phyloP scores from a whole-genome alignment of 768 basidiomycete species.

The Gelatoporia subvermispora region DNA sequence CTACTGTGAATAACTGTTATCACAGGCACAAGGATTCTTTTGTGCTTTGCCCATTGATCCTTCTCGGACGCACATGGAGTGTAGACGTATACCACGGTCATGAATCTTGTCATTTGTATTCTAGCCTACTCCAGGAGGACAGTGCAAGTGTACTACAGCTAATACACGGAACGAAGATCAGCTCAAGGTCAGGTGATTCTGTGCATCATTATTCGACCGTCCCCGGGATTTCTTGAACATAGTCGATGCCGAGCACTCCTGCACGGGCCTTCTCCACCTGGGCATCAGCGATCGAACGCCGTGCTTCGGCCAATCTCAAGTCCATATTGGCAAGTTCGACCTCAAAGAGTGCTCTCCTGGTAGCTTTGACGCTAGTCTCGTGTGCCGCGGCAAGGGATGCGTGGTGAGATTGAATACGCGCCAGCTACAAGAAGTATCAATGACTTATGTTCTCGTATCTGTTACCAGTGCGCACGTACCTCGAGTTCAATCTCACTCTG shows the following conservation, averaged over 20 bases:
- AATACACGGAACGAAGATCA: too few species aligned
- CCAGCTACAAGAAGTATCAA: too few species aligned
- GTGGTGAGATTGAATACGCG: not conserved
- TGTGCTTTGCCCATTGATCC: conserved; percentile 68
- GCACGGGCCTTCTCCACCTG: conserved; percentile 59
- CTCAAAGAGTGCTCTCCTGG: conserved; percentile 48
- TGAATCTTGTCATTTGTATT: too few species aligned
- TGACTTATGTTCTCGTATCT: too few species aligned
- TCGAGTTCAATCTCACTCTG: conserved; percentile 8
- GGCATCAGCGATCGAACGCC: conserved; percentile 51
- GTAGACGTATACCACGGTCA: conserved; percentile 53
- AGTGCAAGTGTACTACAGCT: too few species aligned
- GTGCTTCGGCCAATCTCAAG: conserved; percentile 50
- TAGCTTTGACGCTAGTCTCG: conserved; percentile 1
- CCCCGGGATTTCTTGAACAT: not conserved
- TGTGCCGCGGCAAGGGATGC: conserved; percentile 9
- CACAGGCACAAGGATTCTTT: conserved; percentile 60
- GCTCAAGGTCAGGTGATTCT: too few species aligned
- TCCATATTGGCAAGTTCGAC: conserved; percentile 58
- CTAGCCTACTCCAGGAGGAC: too few species aligned
- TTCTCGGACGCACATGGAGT: conserved; percentile 60
- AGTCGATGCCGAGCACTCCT: conserved; percentile 60
- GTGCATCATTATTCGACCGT: too few species aligned
- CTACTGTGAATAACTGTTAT: too few species aligned
- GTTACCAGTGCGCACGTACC: conserved; percentile 3